Base-by-base conservation (phyloP, 176 grass and related monocot genomes). In the Carex littledalei region DNA sequence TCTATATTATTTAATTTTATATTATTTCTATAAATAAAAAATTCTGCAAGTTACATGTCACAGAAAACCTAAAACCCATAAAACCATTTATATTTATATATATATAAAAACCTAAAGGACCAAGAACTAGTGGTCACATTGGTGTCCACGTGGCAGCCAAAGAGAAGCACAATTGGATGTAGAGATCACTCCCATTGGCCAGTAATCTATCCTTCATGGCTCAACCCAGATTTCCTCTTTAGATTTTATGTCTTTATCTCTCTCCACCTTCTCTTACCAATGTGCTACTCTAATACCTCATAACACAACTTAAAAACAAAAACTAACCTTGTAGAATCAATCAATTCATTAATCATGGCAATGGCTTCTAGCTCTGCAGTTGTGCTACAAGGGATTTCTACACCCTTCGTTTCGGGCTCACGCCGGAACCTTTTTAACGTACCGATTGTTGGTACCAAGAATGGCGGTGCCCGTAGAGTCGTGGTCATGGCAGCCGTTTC, bases 341-440 rank as follows among this genome's bases (percentile, higher is more conserved):
- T 45, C 41, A 45, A 45, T 26, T 26, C 0, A 26, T 45, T 8
- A 45, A 45, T 12, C 47, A 91, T 94, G 92, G 95, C 88, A 43
- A 86, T 94, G 89, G 92, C 89, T 66, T 93, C 92, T 78, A 93
- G 92, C 90, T 94, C 92, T 41, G 92, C 94, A 39, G 88, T 91
- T 22, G 94, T 92, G 14, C 86, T 89, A 88, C 92, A 65, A 79
- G 89, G 86, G 77, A 85, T 87, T 75, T 94, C 89, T 83, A 91
- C 84, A 4, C 95, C 95, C 24, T 93, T 98, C 65, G 74, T 93
- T 68, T 90, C 85, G 2, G 80, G 95, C 0, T 87, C 91, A 11
- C 63, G 80, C 84, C 91, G 89, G 64, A 75, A 79, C 59, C 91
- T 91, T 39, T 81, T 89, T n/a, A 98, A 91, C 80, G 84, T 83